phyloP scores from a whole-genome alignment of 2,329 filamentous ascomycete genomes.

The Pestalotiopsis sp. region DNA sequence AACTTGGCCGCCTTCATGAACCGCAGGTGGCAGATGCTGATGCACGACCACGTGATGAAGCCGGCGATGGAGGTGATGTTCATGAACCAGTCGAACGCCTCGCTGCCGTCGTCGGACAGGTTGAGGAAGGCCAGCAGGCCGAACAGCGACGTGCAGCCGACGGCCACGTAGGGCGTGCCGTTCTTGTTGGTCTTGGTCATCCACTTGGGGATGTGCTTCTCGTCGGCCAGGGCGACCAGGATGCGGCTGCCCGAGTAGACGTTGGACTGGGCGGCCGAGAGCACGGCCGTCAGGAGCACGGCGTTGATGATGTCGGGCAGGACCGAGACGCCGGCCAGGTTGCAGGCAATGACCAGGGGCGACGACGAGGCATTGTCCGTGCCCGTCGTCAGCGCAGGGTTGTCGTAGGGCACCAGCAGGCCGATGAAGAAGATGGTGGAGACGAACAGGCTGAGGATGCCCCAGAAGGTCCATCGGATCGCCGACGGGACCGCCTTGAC shows the following conservation, averaged over 20 bases:
- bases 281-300: slow-evolving; percentile 75
- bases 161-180: slow-evolving; percentile 66
- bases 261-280: slow-evolving; percentile 78
- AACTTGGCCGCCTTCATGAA: slow-evolving; percentile 64
- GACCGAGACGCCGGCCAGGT: slow-evolving; percentile 63
- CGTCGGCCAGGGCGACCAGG: slow-evolving; percentile 66
- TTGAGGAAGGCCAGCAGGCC: slow-evolving; percentile 71
- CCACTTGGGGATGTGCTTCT: slow-evolving; percentile 63
- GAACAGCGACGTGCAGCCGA: slow-evolving; percentile 58
- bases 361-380: slow-evolving; percentile 64
- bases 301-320: slow-evolving; percentile 76
- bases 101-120: slow-evolving; percentile 57
- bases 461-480: slow-evolving; percentile 75
- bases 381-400: slow-evolving; percentile 9
- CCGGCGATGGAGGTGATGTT: slow-evolving; percentile 72
- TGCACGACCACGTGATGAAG: slow-evolving; percentile 72
- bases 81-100: slow-evolving; percentile 74
- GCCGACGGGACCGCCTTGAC: slow-evolving; percentile 72
- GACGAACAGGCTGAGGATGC: slow-evolving; percentile 72
- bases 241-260: slow-evolving; percentile 74
- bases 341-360: slow-evolving; percentile 64
- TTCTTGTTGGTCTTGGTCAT: slow-evolving; percentile 61
- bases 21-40: slow-evolving; percentile 64
- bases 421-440: slow-evolving; percentile 71
- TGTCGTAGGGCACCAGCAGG: slow-evolving; percentile 65